These are phyloP conservation scores for Debaryomycetaceae sp. DNA, from an alignment of 1,139 yeast species.

Conservation along the genomic window DNA sequence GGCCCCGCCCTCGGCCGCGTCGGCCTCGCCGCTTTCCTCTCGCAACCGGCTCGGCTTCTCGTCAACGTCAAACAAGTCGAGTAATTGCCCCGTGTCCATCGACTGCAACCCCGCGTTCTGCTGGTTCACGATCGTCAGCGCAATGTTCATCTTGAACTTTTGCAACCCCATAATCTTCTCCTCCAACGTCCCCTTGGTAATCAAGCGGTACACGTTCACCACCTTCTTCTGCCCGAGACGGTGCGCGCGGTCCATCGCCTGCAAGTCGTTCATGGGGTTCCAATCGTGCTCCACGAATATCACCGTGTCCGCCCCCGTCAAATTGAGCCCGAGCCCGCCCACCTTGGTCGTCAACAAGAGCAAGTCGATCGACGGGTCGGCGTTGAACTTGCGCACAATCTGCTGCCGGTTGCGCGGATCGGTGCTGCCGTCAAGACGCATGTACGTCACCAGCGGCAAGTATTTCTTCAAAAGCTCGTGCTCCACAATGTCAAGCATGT, in stretches of 20 bases:
- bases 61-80: conserved; percentile 78
- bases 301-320: conserved; percentile 98
- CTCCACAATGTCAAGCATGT: conserved; percentile 96
- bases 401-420: conserved; percentile 90
- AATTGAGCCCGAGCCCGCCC: conserved; percentile 93
- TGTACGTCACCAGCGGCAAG: conserved; percentile 86
- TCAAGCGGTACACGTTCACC: conserved; percentile 86
- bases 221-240: conserved; percentile 96
- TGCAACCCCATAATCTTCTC: conserved; percentile 98
- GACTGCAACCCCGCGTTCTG: conserved; percentile 91
- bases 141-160: conserved; percentile 94
- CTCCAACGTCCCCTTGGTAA: conserved; percentile 87
- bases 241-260: conserved; percentile 99
- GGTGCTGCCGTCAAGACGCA: conserved; percentile 91
- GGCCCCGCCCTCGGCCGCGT: conserved; percentile 4
- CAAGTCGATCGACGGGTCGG: conserved; percentile 95
- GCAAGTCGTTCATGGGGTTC: conserved; percentile 99
- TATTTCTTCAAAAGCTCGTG: conserved; percentile 71
- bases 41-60: conserved; percentile 36
- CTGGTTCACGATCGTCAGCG: conserved; percentile 91
- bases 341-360: conserved; percentile 89
- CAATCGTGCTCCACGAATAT: conserved; percentile 98
- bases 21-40: conserved; percentile 20
- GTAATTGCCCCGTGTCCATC: conserved; percentile 91
- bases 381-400: conserved; percentile 85